Percentiles rank a stretch among this genome's conserved stretches.
phyloP scores from a whole-genome alignment of 2,329 filamentous ascomycete genomes.

The Fragosphaeria purpurea region DNA sequence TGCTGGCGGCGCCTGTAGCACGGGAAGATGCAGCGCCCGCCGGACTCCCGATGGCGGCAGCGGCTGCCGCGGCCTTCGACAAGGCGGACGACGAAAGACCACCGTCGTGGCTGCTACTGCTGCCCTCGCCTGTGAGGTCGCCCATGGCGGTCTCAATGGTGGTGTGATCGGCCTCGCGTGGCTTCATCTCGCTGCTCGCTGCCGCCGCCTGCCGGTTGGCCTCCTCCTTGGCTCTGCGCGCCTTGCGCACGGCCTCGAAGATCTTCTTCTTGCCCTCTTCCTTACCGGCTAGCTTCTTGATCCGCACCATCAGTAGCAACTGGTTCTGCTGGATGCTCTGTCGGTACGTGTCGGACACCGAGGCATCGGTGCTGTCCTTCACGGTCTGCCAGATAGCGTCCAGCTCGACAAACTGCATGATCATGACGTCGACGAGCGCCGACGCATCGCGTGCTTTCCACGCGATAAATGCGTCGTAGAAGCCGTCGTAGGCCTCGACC shows the following conservation, averaged over 20 bases:
- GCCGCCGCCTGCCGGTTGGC: slow-evolving; percentile 51
- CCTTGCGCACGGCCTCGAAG: slow-evolving; percentile 63
- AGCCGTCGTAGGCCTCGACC: slow-evolving; percentile 60
- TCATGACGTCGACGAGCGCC: slow-evolving; percentile 71
- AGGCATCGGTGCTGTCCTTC: slow-evolving; percentile 64
- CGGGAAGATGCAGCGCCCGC: neutral
- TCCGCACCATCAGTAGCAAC: slow-evolving; percentile 65
- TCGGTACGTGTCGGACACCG: slow-evolving; percentile 65
- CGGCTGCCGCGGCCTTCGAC: neutral
- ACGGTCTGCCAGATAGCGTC: slow-evolving; percentile 78
- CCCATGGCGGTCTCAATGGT: slow-evolving; percentile 27
- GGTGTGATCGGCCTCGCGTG: slow-evolving; percentile 47
- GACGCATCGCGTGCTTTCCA: slow-evolving; percentile 77
- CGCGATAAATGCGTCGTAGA: slow-evolving; percentile 68
- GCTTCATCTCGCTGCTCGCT: slow-evolving; percentile 52
- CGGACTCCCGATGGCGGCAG: neutral
- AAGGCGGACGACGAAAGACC: neutral
- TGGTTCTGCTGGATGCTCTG: slow-evolving; percentile 76
- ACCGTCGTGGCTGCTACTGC: neutral
- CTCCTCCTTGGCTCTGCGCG: slow-evolving; percentile 45
- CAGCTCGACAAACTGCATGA: slow-evolving; percentile 76
- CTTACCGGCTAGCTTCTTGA: slow-evolving; percentile 65
- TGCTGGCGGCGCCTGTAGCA: neutral
- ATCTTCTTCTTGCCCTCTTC: slow-evolving; percentile 64
- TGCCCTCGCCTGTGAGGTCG: slow-evolving; percentile 20